phyloP scores from a whole-genome alignment of 208 protist genomes.

The Herpetomonas muscarum region DNA sequence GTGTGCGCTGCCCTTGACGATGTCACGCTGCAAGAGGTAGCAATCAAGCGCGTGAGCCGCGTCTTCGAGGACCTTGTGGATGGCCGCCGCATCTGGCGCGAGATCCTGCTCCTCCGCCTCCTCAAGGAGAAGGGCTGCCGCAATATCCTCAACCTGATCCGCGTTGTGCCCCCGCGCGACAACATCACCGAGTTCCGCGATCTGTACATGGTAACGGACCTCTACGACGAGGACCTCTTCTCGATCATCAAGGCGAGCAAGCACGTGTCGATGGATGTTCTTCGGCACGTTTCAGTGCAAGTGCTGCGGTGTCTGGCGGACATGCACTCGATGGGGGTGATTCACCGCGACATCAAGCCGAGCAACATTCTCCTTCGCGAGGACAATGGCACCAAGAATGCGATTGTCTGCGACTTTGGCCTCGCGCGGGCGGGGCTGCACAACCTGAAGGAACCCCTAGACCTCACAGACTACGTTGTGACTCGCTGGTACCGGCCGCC shows the following conservation, averaged over 20 bases:
- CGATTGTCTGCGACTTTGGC: slow-evolving; percentile 94
- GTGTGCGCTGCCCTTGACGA: slow-evolving; percentile 84
- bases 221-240: slow-evolving; percentile 95
- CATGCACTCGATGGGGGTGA: slow-evolving; percentile 95
- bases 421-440: slow-evolving; percentile 75
- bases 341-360: slow-evolving; percentile 97
- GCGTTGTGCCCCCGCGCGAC: slow-evolving; percentile 70
- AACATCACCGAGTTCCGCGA: slow-evolving; percentile 71
- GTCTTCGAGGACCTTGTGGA: slow-evolving; percentile 96
- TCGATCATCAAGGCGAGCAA: slow-evolving; percentile 59
- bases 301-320: slow-evolving; percentile 94
- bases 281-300: slow-evolving; percentile 95
- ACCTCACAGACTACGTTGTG: slow-evolving; percentile 96
- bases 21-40: slow-evolving; percentile 82
- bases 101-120: slow-evolving; percentile 92
- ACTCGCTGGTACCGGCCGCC: slow-evolving; percentile 99
- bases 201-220: slow-evolving; percentile 87
- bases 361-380: slow-evolving; percentile 93
- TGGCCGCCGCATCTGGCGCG: slow-evolving; percentile 95
- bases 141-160: slow-evolving; percentile 87
- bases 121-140: slow-evolving; percentile 89
- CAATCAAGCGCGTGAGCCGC: slow-evolving; percentile 97
- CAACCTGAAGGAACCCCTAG: slow-evolving; percentile 58
- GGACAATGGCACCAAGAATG: slow-evolving; percentile 70
- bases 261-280: slow-evolving; percentile 58